phyloP scores from a whole-genome alignment of 2,329 filamentous ascomycete species.

The Elsinoe arachidis region DNA sequence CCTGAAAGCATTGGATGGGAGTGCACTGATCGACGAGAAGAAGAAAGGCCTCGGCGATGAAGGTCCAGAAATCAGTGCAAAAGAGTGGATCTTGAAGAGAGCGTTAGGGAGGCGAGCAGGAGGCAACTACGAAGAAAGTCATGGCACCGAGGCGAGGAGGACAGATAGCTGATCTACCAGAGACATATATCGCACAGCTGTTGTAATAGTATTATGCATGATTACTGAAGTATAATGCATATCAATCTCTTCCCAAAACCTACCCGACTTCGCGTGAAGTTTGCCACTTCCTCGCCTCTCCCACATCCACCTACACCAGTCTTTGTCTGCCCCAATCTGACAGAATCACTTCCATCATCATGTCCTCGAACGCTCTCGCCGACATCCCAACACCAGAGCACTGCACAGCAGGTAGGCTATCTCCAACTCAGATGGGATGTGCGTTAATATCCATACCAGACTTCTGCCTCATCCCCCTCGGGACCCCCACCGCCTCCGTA shows the following conservation, averaged over 20 bases:
- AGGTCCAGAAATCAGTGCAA: constrained; percentile 23
- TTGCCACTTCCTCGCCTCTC: neutral
- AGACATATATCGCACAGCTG: neutral
- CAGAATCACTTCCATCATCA: neutral
- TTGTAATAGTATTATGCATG: neutral
- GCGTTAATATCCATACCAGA: constrained; percentile 37
- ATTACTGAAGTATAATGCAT: neutral
- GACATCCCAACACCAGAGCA: constrained; percentile 11
- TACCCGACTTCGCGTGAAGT: neutral
- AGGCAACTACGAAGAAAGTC: constrained; percentile 10
- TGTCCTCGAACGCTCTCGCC: neutral
- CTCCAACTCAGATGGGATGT: too few species aligned
- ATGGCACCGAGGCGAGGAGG: constrained; percentile 11
- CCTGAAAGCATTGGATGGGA: constrained; percentile 26
- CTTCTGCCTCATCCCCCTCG: constrained; percentile 83
- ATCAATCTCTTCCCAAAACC: too few species aligned
- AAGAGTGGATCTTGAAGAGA: constrained; percentile 36
- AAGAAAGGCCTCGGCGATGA: constrained; percentile 20
- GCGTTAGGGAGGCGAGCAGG: constrained; percentile 27
- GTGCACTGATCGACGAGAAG: constrained; percentile 23
- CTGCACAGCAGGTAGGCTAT: constrained; percentile 53
- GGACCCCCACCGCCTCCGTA: constrained; percentile 42
- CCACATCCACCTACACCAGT: neutral
- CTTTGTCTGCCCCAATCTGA: neutral
- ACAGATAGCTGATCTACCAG: neutral